These are phyloP conservation scores for Cladosporium sp. DNA, from an alignment of 2,329 filamentous ascomycete species.

Conservation along the genomic window DNA sequence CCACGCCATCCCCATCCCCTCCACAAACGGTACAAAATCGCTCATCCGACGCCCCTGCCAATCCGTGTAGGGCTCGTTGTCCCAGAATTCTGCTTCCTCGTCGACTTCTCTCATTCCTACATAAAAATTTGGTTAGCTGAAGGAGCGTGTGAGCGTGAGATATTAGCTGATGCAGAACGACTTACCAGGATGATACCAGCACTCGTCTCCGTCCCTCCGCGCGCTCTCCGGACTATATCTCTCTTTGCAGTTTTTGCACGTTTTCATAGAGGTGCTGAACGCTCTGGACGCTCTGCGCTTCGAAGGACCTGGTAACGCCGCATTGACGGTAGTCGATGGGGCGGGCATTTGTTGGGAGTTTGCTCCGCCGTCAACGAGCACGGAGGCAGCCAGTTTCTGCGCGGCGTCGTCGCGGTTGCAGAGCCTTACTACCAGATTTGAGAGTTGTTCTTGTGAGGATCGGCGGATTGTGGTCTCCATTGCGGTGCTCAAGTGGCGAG, in stretches of 20 bases:
- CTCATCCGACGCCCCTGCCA: not conserved
- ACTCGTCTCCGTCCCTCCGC: not conserved
- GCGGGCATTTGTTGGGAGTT: not conserved
- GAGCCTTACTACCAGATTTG: not conserved
- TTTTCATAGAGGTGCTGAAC: not conserved
- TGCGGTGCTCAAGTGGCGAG: not conserved
- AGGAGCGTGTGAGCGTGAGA: not conserved
- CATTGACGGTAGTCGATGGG: not conserved
- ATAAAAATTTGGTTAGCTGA: not conserved
- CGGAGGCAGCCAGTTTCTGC: not conserved
- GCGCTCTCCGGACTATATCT: not conserved
- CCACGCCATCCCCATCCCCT: not conserved
- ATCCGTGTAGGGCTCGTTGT: not conserved
- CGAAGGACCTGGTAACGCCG: not conserved
- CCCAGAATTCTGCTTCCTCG: not conserved
- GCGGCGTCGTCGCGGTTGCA: not conserved
- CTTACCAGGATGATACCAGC: not conserved
- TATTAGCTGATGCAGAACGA: not conserved
- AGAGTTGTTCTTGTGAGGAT: not conserved
- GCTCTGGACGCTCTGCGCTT: not conserved
- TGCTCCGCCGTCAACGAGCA: not conserved
- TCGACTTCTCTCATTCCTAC: not conserved
- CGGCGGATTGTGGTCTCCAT: not conserved
- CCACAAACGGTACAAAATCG: not conserved
- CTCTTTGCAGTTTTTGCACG: not conserved